Percentiles rank a stretch among this genome's conserved stretches.
Evolutionary conservation across 192 early-diverging fungal genomes (phyloP).

Genomic region (Podila epicladia): DNA sequence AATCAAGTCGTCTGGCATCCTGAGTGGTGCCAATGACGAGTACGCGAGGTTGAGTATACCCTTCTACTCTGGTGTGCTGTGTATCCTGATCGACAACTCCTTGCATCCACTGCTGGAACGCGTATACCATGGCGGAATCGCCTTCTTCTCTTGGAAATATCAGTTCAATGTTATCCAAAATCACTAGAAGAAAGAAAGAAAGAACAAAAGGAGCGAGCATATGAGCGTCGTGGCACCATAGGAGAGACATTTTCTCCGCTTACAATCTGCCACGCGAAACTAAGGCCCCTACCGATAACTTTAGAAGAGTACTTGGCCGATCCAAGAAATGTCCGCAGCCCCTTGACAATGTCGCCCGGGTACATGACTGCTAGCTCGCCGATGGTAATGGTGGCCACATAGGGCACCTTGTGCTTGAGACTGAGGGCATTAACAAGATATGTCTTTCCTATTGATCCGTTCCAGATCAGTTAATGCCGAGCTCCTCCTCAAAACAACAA

Average conservation of each 20-base stretch:
- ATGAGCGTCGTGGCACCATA: too few species aligned
- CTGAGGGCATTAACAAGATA: slow-evolving; percentile 14
- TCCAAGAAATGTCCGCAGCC: slow-evolving; percentile 30
- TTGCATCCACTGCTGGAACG: slow-evolving; percentile 28
- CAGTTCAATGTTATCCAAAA: slow-evolving; percentile 63
- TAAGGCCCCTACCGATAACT: slow-evolving; percentile 7
- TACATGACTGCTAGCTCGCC: slow-evolving; percentile 54
- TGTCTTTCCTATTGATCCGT: slow-evolving; percentile 13
- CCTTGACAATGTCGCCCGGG: slow-evolving; percentile 51
- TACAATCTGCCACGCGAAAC: neutral
- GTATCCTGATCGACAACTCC: slow-evolving; percentile 10
- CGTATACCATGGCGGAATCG: slow-evolving; percentile 25
- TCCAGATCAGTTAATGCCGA: neutral
- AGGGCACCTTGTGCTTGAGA: slow-evolving; percentile 18
- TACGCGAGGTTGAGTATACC: neutral
- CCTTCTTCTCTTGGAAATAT: slow-evolving; percentile 54
- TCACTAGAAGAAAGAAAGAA: slow-evolving; percentile 24
- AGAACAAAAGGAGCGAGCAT: neutral
- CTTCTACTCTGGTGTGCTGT: neutral
- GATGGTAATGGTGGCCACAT: slow-evolving; percentile 40
- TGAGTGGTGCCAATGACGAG: slow-evolving; percentile 26
- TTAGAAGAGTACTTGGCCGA: slow-evolving; percentile 10
- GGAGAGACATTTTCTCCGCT: too few species aligned
- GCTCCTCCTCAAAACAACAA: neutral
- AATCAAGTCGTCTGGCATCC: slow-evolving; percentile 21